Base-by-base conservation (phyloP, 2,329 filamentous ascomycete species). In the Aspergillus caelatus region DNA sequence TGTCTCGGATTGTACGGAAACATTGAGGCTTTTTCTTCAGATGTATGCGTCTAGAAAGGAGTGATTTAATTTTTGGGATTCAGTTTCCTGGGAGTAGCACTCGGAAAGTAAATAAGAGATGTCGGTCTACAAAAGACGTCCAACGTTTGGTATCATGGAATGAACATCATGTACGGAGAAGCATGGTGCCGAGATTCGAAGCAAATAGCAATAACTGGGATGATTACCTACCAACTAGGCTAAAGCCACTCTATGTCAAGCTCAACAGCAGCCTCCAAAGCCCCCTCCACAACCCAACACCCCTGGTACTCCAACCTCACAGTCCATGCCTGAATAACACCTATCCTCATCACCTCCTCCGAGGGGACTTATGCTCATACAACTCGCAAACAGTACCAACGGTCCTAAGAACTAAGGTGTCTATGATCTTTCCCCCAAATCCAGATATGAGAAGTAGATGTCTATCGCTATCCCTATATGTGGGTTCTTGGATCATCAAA, bases 271-370 rank as follows among this genome's bases (percentile, higher is more conserved):
- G 91, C 90, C 68, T 90, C 86, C 55, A 97, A 81, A 97, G 78
- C 36, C 88, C 89, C 46, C 81, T 84, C 3, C 93, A 93, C 28
- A 96, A 82, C 0, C 93, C 92, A 66, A 87, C 86, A 36, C 86
- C 83, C 30, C 93, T 5, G 85, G 75, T 92, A 93, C 68, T 84
- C 83, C 57, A 88, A 79, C 73, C 84, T 84, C 1, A 93, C 91
- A 2, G 92, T 94, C 93, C 93, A 97, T 1, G 91, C 93, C 32
- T 91, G 86, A 62, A 97, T 89, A 55, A 93, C 81, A 46, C 14
- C 34, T 7, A 16, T 36, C 3, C 7, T 41, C 16, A 14, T 9
- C 3, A 3, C n/a, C 34, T 7, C 14, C 8, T n/a, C 7, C 1
- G 39, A 19, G 16, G 1, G 30, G 21, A 32, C 56, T 58, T 9